Evolutionary conservation across 2,329 filamentous ascomycete genomes (phyloP), one percentile per base, ranked within the genome.

Genomic region (Talaromyces pinophilus): DNA sequence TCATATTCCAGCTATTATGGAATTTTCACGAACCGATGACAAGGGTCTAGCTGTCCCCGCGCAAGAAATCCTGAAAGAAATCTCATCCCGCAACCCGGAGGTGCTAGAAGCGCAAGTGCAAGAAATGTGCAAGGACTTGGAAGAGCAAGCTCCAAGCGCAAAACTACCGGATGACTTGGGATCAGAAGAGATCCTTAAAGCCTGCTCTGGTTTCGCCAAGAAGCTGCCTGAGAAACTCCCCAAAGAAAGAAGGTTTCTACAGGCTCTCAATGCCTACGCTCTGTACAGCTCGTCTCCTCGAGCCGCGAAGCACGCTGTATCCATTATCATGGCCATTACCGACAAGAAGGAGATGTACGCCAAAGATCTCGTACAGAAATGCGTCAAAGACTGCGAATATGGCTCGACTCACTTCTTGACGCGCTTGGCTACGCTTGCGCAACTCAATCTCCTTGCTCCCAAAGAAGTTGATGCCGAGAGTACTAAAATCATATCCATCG

Each of bases 81-180:
- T 98, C 35, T 98, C 95, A 0, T 89, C 92, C 63, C 87, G 88
- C 55, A 95, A 95, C 69, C 93, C 95, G 0, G 91, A 94, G 67
- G 88, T 98, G 8, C 93, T 99, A 81, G 94, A 95, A 74, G 91
- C 92, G 1, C 94, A 98, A 71, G 91, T 97, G 5, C 91, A 92
- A 68, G 93, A 96, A 69, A 86, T 99, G 57, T 97, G 93, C 80
- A 92, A 92, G 74, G 90, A 93, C 67, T 85, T 99, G 19, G 87
- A 93, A 70, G 87, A 92, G 30, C 89, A 93, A 72, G 90, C 92
- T 1, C 95, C 95, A 0, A 88, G 87, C 3, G 83, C 86, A 22
- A 87, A 83, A 19, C 87, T 86, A 62, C 75, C 84, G 1, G 93
- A 93, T 68, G 90, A 94, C 63, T 78, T 87, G 0, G 85, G 87